A percentile compares a stretch with the other conserved stretches of the same genome.
Conservation (phyloP, 805 yeast species). For the Cyberlindnera lachancei region DNA sequence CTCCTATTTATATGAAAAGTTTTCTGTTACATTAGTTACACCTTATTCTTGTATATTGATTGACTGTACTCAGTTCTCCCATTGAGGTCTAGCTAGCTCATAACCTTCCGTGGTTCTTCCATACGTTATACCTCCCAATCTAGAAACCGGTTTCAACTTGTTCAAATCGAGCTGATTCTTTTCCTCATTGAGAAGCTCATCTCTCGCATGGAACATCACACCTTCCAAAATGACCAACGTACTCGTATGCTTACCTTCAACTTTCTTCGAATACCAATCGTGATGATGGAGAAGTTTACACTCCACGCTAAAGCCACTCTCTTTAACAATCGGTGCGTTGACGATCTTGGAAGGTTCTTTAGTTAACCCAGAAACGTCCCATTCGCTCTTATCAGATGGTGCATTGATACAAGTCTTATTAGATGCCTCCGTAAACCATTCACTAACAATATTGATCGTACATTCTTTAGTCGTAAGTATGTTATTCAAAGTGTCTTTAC, state of each 20-base stretch:
- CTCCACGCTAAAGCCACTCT: constrained; percentile 53
- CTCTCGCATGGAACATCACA: constrained; percentile 47
- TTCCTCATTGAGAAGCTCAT: constrained; percentile 41
- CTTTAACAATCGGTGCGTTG: constrained; percentile 50
- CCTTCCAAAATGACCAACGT: constrained; percentile 44
- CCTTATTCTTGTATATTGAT: background rate
- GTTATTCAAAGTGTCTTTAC: constrained; percentile 44
- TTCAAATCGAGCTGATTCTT: constrained; percentile 32
- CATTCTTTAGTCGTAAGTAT: constrained; percentile 44
- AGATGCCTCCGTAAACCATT: constrained; percentile 62
- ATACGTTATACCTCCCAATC: constrained; percentile 47
- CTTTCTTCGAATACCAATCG: constrained; percentile 34
- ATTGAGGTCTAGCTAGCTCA: constrained; percentile 6
- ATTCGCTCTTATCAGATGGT: constrained; percentile 46
- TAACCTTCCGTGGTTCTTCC: constrained; percentile 37
- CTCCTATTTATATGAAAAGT: no score
- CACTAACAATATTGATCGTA: constrained; percentile 50
- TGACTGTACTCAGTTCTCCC: constrained; percentile 1
- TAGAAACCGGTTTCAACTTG: constrained; percentile 45
- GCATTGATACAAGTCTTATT: constrained; percentile 40
- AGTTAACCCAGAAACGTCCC: constrained; percentile 48
- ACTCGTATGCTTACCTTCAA: constrained; percentile 28
- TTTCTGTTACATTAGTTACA: no score
- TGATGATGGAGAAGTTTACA: constrained; percentile 39
- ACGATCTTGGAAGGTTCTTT: constrained; percentile 37